Evolutionary conservation across 257 asterid species (phyloP).

Genomic region (Cynanchum wilfordii): DNA sequence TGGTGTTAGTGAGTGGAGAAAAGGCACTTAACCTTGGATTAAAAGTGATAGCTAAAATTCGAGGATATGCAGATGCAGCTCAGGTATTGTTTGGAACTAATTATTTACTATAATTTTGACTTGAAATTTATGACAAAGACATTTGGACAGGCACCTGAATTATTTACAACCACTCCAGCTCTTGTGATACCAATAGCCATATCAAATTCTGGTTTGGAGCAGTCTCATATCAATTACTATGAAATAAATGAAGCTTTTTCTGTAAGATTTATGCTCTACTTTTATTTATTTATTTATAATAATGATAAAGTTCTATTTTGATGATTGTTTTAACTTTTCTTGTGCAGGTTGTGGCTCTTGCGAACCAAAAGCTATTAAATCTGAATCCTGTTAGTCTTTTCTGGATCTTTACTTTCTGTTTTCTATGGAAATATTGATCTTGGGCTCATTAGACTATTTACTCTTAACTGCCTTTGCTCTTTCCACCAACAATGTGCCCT

Average conservation of each 20-base stretch:
- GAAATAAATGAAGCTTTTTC: constrained; percentile 97
- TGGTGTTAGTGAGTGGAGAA: constrained; percentile 84
- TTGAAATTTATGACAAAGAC: constrained; percentile 17
- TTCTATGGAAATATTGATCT: not conserved
- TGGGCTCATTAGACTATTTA: no score
- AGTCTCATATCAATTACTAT: constrained; percentile 68
- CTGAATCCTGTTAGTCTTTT: constrained; percentile 55
- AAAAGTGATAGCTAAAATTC: constrained; percentile 64
- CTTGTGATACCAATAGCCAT: constrained; percentile 94
- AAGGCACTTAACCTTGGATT: constrained; percentile 70
- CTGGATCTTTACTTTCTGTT: constrained; percentile 13
- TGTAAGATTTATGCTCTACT: constrained; percentile 37
- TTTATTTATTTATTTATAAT: not conserved
- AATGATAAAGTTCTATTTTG: constrained; percentile 2
- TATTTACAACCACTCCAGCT: constrained; percentile 93
- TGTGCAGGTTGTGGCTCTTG: constrained; percentile 87
- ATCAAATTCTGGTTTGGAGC: constrained; percentile 59
- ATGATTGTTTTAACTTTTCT: constrained; percentile 13
- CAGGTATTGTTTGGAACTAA: constrained; percentile 40
- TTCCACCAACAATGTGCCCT: constrained; percentile 13
- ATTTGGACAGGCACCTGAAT: constrained; percentile 80
- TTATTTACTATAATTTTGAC: not conserved
- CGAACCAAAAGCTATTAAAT: constrained; percentile 67
- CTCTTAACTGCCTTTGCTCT: not conserved
- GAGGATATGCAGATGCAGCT: constrained; percentile 95